phyloP scores from a whole-genome alignment of 305 asterid genomes.

The Fraxinus greggii region DNA sequence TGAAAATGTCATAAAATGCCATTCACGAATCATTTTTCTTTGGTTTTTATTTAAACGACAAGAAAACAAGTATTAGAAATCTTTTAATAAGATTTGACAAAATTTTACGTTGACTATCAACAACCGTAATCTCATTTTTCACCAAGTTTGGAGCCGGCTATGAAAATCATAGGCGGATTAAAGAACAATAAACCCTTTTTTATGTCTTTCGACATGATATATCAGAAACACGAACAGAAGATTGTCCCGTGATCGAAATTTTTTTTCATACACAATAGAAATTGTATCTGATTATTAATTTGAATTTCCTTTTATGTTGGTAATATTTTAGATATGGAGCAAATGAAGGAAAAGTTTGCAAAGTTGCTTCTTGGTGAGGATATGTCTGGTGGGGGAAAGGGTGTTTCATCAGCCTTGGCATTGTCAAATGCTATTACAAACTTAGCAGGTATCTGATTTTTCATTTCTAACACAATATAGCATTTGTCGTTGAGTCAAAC shows the following conservation, averaged over 20 bases:
- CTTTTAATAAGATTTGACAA: background rate
- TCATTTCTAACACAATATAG: background rate
- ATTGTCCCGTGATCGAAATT: background rate
- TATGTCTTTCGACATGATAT: background rate
- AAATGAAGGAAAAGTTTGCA: slow-evolving; percentile 79
- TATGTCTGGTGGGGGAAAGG: slow-evolving; percentile 95
- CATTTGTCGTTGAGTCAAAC: background rate
- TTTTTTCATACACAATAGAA: background rate
- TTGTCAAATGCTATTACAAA: slow-evolving; percentile 87
- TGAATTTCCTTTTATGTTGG: background rate
- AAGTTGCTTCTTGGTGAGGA: slow-evolving; percentile 90
- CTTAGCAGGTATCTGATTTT: slow-evolving; percentile 54
- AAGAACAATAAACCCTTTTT: too few relatives aligned
- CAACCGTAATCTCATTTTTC: background rate
- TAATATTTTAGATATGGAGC: slow-evolving; percentile 43
- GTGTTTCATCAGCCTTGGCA: slow-evolving; percentile 83
- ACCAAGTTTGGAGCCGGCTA: background rate
- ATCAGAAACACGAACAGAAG: background rate
- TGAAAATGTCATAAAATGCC: background rate
- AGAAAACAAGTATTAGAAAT: background rate
- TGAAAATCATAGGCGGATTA: background rate
- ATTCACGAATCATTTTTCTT: background rate
- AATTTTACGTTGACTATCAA: background rate
- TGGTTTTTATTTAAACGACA: background rate
- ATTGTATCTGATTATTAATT: background rate